These are phyloP conservation scores for Apiotrichum laibachii DNA, from an alignment of 1,284 basidiomycete genomes.

Conservation along the genomic window DNA sequence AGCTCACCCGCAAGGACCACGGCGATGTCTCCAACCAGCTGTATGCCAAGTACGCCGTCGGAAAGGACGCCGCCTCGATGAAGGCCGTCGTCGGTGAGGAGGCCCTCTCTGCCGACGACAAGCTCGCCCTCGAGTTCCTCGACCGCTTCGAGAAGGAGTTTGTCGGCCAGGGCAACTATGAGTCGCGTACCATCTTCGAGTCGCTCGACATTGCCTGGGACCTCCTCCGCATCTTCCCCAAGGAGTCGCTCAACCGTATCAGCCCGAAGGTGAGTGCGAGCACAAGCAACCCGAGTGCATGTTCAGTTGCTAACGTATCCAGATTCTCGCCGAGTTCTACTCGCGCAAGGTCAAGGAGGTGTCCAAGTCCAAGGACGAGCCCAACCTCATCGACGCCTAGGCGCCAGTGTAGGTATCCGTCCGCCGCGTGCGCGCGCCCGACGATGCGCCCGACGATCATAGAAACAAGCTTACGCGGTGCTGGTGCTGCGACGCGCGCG, in stretches of 20 bases:
- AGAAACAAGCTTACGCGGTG: too few relatives aligned
- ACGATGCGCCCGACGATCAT: too few relatives aligned
- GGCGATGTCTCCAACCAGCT: slow-evolving; percentile 98
- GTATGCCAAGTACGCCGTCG: slow-evolving; percentile 97
- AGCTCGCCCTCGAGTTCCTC: slow-evolving; percentile 76
- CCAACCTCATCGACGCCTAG: slow-evolving; percentile 18
- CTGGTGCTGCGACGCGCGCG: too few relatives aligned
- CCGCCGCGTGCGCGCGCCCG: not conserved
- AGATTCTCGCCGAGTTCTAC: slow-evolving; percentile 25
- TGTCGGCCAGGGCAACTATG: slow-evolving; percentile 92
- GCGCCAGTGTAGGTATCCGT: not conserved
- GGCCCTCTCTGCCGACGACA: slow-evolving; percentile 66
- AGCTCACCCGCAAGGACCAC: slow-evolving; percentile 96
- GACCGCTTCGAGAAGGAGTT: slow-evolving; percentile 94
- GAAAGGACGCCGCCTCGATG: slow-evolving; percentile 96
- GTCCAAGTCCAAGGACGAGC: slow-evolving; percentile 12
- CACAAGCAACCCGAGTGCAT: not conserved
- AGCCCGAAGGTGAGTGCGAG: slow-evolving; percentile 61
- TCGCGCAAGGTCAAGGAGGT: slow-evolving; percentile 24
- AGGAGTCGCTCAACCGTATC: slow-evolving; percentile 96
- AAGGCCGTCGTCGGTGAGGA: slow-evolving; percentile 99
- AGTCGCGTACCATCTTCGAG: slow-evolving; percentile 95
- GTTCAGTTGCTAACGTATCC: not conserved
- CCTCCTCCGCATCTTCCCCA: slow-evolving; percentile 95
- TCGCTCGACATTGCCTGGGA: slow-evolving; percentile 97